Conservation (phyloP, 352 stramenopile genomes). For the Phytopythium sindhum region DNA sequence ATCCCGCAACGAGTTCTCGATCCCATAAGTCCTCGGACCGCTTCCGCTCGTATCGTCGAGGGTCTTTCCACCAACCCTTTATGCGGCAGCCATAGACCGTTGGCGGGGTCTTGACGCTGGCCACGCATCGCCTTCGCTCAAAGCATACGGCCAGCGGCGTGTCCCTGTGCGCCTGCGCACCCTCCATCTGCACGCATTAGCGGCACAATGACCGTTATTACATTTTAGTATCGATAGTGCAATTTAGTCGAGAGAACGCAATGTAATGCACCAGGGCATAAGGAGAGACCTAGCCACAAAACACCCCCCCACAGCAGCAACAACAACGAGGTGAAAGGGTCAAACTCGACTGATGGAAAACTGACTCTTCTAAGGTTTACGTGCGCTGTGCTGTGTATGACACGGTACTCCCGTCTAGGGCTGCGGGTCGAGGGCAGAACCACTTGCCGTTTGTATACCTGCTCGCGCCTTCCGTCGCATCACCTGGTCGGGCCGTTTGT, state of each 20-base stretch:
- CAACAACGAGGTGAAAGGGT: background rate
- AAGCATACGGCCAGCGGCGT: background rate
- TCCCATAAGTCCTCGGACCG: background rate
- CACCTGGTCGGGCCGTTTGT: slow-evolving; percentile 8
- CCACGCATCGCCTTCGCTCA: background rate
- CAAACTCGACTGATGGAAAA: slow-evolving; percentile 5
- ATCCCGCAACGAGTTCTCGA: background rate
- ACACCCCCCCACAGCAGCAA: background rate
- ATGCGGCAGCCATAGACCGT: background rate
- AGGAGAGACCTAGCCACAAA: no score
- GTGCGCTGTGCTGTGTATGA: background rate
- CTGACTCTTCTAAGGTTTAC: background rate
- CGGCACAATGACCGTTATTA: background rate
- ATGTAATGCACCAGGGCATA: no score
- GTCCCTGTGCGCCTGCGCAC: background rate
- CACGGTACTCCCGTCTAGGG: background rate
- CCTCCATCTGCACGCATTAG: background rate
- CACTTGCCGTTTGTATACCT: slow-evolving; percentile 1
- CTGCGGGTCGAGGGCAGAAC: background rate
- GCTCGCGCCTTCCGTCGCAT: slow-evolving; percentile 2
- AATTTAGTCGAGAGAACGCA: no score
- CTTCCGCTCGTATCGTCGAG: background rate
- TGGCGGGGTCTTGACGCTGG: background rate
- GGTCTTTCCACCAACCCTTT: background rate
- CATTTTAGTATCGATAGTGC: no score